Evolutionary conservation across 78 protist genomes (phyloP), one percentile per base, ranked within the genome.

Genomic region (Pigoraptor vietnamica): DNA sequence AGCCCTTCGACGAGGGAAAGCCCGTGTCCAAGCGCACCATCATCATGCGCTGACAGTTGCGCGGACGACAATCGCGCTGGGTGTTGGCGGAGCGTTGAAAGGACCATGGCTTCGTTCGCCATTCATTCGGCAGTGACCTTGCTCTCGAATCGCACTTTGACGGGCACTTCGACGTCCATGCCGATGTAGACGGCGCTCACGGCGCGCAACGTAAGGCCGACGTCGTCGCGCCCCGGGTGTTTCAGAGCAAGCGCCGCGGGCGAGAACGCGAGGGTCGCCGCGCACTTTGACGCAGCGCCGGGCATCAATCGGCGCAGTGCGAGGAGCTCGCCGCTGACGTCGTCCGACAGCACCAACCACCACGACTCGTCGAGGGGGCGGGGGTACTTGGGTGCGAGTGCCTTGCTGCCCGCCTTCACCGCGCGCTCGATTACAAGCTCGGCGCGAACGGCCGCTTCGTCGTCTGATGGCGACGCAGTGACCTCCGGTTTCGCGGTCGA

Each of bases 251-350:
- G 33, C 48, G 2, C 67, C 0, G 90, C 36, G 81, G 82, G 10
- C 38, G 36, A 48, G 81, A 88, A 88, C 25, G 2, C 37, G 89
- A 94, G 90, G 39, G 55, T 29, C 0, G 94, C 36, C 37, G 36
- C 1, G 34, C 37, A 21, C 67, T 48, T 0, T 36, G 2, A 0
- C 29, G 24, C 0, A 6, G 32, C 23, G 35, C 23, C 0, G 19
- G 92, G 86, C 36, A 2, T 23, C 38, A 95, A 1, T 19, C 97
- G 90, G 89, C 91, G 94, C 88, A 95, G 90, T 0, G 96, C 97
- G 2, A 93, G 34, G 39, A 95, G 89, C 93, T 95, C 97, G 34
- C 91, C 94, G n/a, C 88, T 39, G 32, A 24, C 83, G 33, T 0
- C 88, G 34, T 83, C 87, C 19, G 92, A 95, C 32, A 90, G 6